These are phyloP conservation scores for Hypomontagnella submonticulosa DNA, from an alignment of 495 filamentous ascomycete species.

Conservation along the genomic window DNA sequence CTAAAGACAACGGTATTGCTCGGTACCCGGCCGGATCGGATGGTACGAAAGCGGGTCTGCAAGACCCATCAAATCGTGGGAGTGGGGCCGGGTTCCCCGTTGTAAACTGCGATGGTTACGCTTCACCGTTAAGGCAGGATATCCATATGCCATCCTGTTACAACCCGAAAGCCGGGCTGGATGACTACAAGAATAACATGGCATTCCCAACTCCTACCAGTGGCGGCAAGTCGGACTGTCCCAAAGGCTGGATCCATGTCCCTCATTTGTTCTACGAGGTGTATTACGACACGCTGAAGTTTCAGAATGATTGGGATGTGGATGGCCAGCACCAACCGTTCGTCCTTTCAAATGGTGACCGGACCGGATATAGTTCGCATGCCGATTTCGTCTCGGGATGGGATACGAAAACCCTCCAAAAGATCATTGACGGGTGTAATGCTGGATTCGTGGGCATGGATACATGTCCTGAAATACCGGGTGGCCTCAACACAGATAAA, in stretches of 20 bases:
- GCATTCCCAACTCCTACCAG: conserved; percentile 59
- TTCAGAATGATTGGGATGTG: conserved; percentile 63
- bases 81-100: conserved; percentile 59
- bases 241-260: conserved; percentile 64
- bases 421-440: conserved; percentile 68
- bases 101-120: conserved; percentile 60
- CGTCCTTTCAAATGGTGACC: conserved; percentile 69
- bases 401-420: conserved; percentile 68
- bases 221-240: conserved; percentile 66
- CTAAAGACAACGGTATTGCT: conserved; percentile 60
- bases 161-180: conserved; percentile 66
- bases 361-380: conserved; percentile 66
- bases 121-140: conserved; percentile 63
- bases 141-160: conserved; percentile 63
- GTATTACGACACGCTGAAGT: conserved; percentile 66
- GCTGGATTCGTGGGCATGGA: conserved; percentile 60
- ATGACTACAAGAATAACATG: conserved; percentile 59
- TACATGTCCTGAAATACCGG: conserved; percentile 61
- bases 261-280: conserved; percentile 74
- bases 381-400: conserved; percentile 79
- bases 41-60: conserved; percentile 57
- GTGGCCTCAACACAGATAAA: conserved; percentile 49
- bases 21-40: conserved; percentile 57
- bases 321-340: conserved; percentile 67
- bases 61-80: conserved; percentile 58